Conservation (phyloP, 495 filamentous ascomycete genomes). For the Penicillium paxilli region DNA sequence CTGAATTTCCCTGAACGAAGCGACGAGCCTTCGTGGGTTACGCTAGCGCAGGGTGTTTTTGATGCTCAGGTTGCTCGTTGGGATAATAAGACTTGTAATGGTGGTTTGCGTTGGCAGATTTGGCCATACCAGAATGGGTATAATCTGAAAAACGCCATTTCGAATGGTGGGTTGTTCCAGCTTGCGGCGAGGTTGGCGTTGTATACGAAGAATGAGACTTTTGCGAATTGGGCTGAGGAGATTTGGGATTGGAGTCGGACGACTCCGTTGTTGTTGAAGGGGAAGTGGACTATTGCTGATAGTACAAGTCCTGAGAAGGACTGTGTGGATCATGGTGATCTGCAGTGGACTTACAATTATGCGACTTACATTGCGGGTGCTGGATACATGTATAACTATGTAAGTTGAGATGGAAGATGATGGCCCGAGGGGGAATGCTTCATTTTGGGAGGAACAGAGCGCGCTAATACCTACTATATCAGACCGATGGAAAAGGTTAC, state of each 20-base stretch:
- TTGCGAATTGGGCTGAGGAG: constrained; percentile 65
- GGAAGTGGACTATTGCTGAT: constrained; percentile 57
- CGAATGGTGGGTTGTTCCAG: constrained; percentile 72
- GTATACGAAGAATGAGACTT: constrained; percentile 64
- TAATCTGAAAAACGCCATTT: constrained; percentile 67
- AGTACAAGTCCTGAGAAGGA: constrained; percentile 53
- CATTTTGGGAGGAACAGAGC: too few relatives aligned
- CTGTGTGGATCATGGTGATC: constrained; percentile 54
- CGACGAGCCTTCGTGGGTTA: constrained; percentile 65
- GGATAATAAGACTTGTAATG: constrained; percentile 49
- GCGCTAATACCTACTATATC: background rate
- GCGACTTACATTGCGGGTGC: constrained; percentile 68
- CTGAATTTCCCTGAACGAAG: constrained; percentile 43
- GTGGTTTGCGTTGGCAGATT: constrained; percentile 58
- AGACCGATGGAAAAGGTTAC: constrained; percentile 7
- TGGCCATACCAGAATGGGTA: constrained; percentile 51
- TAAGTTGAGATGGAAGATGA: constrained; percentile 10
- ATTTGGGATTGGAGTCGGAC: constrained; percentile 62
- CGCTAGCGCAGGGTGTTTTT: constrained; percentile 76
- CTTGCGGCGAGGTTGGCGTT: constrained; percentile 66
- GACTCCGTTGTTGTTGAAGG: constrained; percentile 47
- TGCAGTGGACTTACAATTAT: constrained; percentile 71
- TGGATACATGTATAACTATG: constrained; percentile 32
- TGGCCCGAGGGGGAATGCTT: too few relatives aligned
- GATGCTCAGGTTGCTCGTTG: constrained; percentile 61